Base-by-base conservation (phyloP, 169 alveolate species). In the Plasmodium reichenowi region DNA sequence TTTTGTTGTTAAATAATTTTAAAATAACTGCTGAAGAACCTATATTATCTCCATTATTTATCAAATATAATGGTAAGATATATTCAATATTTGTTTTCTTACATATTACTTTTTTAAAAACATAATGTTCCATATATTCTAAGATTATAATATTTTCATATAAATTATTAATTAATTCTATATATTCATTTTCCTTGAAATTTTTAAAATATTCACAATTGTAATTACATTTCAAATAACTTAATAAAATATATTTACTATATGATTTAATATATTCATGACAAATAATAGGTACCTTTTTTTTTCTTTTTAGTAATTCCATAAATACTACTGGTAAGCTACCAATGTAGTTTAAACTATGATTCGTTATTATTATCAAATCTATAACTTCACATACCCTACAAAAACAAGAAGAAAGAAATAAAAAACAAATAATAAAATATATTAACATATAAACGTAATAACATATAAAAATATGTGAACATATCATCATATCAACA, bases 321-420 rank as follows among this genome's bases (percentile, higher is more conserved):
- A 22, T 58, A 63, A 32, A 83, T 0, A 83, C 48, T 26, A 83
- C 24, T 6, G 91, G 91, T 2, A 72, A 52, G 50, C 85, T 50
- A 22, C 91, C 91, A 59, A 83, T 72, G 62, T 29, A 83, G 12
- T n/a, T 83, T 20, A 83, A 72, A 32, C 73, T 47, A 48, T 83
- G 83, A 63, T 67, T 83, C 3, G 91, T 83, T 17, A 83, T 56
- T 52, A 83, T 8, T 17, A 83, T 7, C 8, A 83, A 13, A 17
- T 83, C 91, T 15, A 83, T 32, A 54, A 68, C 68, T 52, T 67
- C 91, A 52, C 91, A 83, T 26, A 83, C 83, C 83, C 91, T 83
- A 32, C 29, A 32, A 22, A 58, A 17, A 17, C 3, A 29, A 10
- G 2, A 70, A 5, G 10, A 26, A 32, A 43, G 47, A 12, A 50